Base-by-base conservation (phyloP, 2,329 filamentous ascomycete genomes). In the Byssothecium circinans region DNA sequence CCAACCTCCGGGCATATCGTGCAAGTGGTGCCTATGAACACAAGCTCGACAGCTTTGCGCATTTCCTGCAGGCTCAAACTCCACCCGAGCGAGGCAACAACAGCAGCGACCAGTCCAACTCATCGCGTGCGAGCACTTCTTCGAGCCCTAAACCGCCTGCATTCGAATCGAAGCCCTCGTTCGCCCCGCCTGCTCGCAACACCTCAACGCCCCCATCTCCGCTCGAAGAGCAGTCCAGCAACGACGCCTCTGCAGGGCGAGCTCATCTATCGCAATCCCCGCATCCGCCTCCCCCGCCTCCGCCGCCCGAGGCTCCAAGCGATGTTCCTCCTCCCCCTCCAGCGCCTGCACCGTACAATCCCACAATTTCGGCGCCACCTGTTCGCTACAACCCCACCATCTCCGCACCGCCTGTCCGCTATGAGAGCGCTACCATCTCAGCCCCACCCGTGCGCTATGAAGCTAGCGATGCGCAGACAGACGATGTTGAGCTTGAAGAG, bases 381-480 rank as follows among this genome's bases (percentile, higher is more conserved):
- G 82, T 95, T 10, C 86, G 85, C 54, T 95, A 95, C 69, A 78
- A 53, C 20, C 76, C 80, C 15, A 85, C 83, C n/a, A 92, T 95
- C 66, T 89, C 89, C 33, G 82, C 86, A 38, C 86, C 87, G 1
- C 89, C 91, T 2, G 83, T 96, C 8, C 86, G n/a, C n/a, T n/a
- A n/a, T n/a, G n/a, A n/a, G n/a, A 78, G 52, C 20, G 75, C 80
- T n/a, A 85, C 83, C n/a, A 92, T 95, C 66, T 89, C 89, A 32
- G 82, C 86, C 38, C 86, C 87, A 1, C 89, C 91, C 2, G 83
- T 96, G 8, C 86, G 85, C 57, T 96, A 95, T 68, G 78, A 60
- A 46, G 30, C 54, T 54, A 14, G 53, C 56, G 29, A 25, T 54
- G 3, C 49, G 40, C 54, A 19, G 44, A 54, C 19, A 52, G 56